Base-by-base conservation (phyloP, 2,329 filamentous ascomycete species). In the Cladosporium sp. region DNA sequence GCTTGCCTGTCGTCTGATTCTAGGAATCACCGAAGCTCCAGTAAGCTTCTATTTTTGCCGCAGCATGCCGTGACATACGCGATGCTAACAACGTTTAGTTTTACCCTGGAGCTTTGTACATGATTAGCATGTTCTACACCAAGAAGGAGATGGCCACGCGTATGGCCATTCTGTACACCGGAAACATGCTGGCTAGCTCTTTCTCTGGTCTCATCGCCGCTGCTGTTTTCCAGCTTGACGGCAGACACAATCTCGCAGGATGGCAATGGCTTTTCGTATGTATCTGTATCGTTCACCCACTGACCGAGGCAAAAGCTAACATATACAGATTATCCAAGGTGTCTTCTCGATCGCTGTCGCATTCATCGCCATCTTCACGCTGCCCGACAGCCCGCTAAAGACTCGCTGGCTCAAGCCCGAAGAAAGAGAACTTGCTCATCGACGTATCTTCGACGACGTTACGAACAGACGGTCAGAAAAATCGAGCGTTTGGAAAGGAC, bases 311-410 rank as follows among this genome's bases (percentile, higher is more conserved):
- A n/a, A n/a, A n/a, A n/a, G n/a, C n/a, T n/a, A n/a, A n/a, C n/a
- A n/a, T n/a, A n/a, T n/a, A 27, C 74, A 70, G 34, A 48, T 48
- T 11, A 39, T 48, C 3, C 45, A 48, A 48, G 45, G 45, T 15
- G 45, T 36, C 7, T 22, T 41, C 45, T 88, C 85, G 1, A 71
- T 88, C 22, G 71, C 71, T 8, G 73, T 88, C 27, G 84, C 84
- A 12, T 63, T 81, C 5, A 58, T 64, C 1, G 74, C 82, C 1
- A 77, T 76, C 62, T 82, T 80, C 58, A 68, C 88, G 20, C 70
- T 89, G 12, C 85, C 85, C 0, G 80, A 88, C 61, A 86, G 86
- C 56, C 85, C 85, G 27, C 22, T 34, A 6, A 36, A 56, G 38
- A 63, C 61, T 47, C 58, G 60, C 6, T 77, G 76, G 63, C 68